A percentile compares a stretch with the other conserved stretches of the same genome.
Evolutionary conservation across 306 rosid species (phyloP).

Genomic region (Phaseolus lunatus): DNA sequence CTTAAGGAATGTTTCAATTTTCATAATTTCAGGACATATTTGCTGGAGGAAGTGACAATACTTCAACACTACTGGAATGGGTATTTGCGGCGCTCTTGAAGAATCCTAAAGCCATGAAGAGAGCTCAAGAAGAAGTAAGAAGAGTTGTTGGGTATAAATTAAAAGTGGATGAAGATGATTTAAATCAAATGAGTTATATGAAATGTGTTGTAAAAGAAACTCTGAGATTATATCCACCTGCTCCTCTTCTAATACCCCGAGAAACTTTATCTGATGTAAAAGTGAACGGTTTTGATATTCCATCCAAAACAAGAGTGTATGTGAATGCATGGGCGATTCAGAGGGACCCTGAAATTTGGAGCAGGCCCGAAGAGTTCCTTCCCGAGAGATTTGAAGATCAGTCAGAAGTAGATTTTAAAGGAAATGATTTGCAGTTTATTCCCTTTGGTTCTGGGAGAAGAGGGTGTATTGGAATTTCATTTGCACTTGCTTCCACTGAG

Average conservation of each 20-base stretch:
- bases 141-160: slow-evolving; percentile 9
- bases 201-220: slow-evolving; percentile 47
- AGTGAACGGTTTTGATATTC: slow-evolving; percentile 32
- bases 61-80: slow-evolving; percentile 39
- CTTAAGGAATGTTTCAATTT: not conserved
- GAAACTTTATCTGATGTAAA: not conserved
- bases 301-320: slow-evolving; percentile 25
- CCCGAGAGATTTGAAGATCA: slow-evolving; percentile 32
- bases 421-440: not conserved
- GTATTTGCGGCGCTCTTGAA: slow-evolving; percentile 31
- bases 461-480: slow-evolving; percentile 23
- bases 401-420: slow-evolving; percentile 9
- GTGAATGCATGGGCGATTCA: slow-evolving; percentile 48
- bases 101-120: slow-evolving; percentile 38
- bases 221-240: slow-evolving; percentile 47
- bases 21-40: slow-evolving; percentile 38
- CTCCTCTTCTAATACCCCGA: slow-evolving; percentile 48
- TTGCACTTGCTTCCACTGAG: slow-evolving; percentile 18
- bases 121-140: slow-evolving; percentile 42
- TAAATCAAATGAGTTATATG: slow-evolving; percentile 54
- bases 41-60: slow-evolving; percentile 29
- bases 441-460: slow-evolving; percentile 44
- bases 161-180: slow-evolving; percentile 40
- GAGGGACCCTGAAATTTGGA: slow-evolving; percentile 36
- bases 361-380: slow-evolving; percentile 25